Evolutionary conservation across 2,329 filamentous ascomycete species (phyloP).

Genomic region (Fragosphaeria purpurea): DNA sequence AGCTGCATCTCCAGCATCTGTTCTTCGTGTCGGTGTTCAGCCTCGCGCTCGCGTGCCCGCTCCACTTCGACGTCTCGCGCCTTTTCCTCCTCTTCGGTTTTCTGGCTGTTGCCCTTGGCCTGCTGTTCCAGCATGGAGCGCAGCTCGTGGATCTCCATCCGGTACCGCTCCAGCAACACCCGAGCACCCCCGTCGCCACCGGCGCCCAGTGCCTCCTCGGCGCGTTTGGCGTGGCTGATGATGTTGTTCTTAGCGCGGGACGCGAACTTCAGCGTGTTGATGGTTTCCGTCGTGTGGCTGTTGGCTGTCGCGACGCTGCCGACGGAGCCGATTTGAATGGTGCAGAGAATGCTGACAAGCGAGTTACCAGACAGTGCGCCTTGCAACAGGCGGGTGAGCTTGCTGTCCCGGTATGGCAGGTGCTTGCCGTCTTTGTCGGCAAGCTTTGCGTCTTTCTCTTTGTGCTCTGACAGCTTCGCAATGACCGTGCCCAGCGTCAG

Average conservation of each 20-base stretch:
- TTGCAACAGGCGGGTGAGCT: constrained; percentile 85
- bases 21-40: constrained; percentile 81
- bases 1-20: constrained; percentile 99
- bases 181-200: constrained; percentile 78
- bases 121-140: constrained; percentile 74
- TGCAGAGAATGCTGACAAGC: constrained; percentile 93
- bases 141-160: constrained; percentile 82
- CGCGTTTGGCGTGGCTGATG: constrained; percentile 90
- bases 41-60: constrained; percentile 64
- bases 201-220: constrained; percentile 73
- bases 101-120: constrained; percentile 55
- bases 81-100: constrained; percentile 47
- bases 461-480: constrained; percentile 77
- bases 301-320: constrained; percentile 61
- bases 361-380: constrained; percentile 88
- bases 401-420: constrained; percentile 93
- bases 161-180: constrained; percentile 83
- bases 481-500: constrained; percentile 94
- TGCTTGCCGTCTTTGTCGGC: constrained; percentile 81
- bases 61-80: constrained; percentile 60
- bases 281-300: constrained; percentile 73
- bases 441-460: constrained; percentile 66
- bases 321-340: constrained; percentile 76
- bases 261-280: constrained; percentile 95
- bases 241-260: constrained; percentile 97